Conservation (phyloP, 208 protist genomes). For the Naegleria fowleri region DNA sequence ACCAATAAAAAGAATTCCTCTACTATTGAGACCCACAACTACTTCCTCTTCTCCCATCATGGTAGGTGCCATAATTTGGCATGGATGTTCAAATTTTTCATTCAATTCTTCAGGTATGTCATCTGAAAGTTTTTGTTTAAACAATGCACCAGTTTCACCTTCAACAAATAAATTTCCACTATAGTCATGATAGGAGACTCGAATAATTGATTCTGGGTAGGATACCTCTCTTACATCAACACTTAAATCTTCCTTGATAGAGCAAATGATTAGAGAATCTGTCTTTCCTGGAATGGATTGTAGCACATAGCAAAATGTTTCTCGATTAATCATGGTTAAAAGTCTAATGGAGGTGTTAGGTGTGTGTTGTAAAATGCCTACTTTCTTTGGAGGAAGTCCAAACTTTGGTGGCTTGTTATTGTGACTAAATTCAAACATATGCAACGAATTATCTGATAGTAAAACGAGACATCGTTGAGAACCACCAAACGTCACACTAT, state of each 20-base stretch:
- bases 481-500: neutral
- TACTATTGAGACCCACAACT: neutral
- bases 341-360: neutral
- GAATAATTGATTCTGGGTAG: neutral
- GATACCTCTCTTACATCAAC: neutral
- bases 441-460: neutral
- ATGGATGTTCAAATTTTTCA: neutral
- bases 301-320: neutral
- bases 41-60: neutral
- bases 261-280: neutral
- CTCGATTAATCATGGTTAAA: neutral
- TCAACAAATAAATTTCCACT: neutral
- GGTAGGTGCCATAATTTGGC: neutral
- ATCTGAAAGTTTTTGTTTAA: neutral
- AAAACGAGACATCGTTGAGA: neutral
- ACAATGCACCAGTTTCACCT: neutral
- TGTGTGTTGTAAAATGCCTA: neutral
- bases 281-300: neutral
- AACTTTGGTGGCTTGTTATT: slow-evolving; percentile 13
- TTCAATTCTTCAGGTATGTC: neutral
- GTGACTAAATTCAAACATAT: neutral
- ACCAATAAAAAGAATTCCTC: slow-evolving; percentile 11
- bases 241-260: neutral
- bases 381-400: neutral
- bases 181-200: neutral